Conservation (phyloP, 2,329 filamentous ascomycete species). For the Fusarium pilosicola region DNA sequence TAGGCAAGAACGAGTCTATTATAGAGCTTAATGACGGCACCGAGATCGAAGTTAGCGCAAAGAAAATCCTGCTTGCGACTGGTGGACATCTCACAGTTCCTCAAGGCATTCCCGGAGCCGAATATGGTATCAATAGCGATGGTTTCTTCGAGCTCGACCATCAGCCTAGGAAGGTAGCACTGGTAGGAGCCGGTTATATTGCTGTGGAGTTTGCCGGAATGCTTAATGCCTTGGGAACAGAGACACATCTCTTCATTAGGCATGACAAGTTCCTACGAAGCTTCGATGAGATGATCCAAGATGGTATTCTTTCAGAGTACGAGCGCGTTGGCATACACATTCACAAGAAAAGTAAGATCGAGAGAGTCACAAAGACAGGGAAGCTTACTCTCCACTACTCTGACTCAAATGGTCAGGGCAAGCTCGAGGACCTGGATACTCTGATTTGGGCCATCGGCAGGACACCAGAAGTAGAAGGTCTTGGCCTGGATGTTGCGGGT, state of each 20-base stretch:
- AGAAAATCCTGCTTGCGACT: background rate
- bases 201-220: background rate
- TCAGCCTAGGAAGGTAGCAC: background rate
- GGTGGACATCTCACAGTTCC: background rate
- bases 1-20: background rate
- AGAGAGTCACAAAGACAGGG: background rate
- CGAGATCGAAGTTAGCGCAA: background rate
- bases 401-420: background rate
- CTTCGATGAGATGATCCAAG: background rate
- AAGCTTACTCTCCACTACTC: background rate
- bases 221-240: background rate
- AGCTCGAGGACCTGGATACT: background rate
- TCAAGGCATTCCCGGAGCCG: background rate
- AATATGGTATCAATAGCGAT: background rate
- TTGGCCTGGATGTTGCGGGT: rapidly evolving
- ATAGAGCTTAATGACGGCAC: background rate
- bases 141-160: background rate
- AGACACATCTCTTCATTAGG: background rate
- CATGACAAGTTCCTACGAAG: background rate
- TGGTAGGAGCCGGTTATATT: background rate
- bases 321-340: background rate
- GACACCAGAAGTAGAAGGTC: background rate
- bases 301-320: background rate
- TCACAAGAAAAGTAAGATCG: background rate
- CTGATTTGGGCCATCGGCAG: background rate